Evolutionary conservation across 2,329 filamentous ascomycete species (phyloP), one percentile per base, ranked within the genome.

Genomic region (Aureobasidium zeae): DNA sequence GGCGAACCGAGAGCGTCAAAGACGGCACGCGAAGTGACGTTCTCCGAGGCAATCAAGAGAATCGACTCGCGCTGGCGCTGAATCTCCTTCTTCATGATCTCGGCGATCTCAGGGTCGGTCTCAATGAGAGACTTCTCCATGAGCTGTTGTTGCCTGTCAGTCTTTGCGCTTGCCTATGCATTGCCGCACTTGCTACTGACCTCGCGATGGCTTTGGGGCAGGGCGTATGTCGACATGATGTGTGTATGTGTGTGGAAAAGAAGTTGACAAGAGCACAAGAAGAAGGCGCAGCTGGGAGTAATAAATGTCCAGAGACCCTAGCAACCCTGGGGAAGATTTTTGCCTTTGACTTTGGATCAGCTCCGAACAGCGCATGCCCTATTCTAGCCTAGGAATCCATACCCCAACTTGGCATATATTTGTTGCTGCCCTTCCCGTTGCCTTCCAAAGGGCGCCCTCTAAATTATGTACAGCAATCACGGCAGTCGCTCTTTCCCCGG

Each of bases 31-130:
- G 91, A 98, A 47, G 91, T 98, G 70, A 98, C 88, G 75, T 98
- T 98, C 74, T 98, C 91, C 46, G 91, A 96, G 61, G 91, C 89
- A 60, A 98, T 98, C 64, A 98, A 81, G 62, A 96, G 86, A 69
- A 98, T 94, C 58, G 88, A 96, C 76, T 98, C 88, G 67, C 86
- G 82, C 74, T 98, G 91, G 63, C 91, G 86, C 77, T 94, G 80
- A 61, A 95, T 83, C 71, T 96, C 89, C 59, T 84, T 79, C 74
- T 86, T 83, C 88, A 98, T 96, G 69, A 98, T 94, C 71, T 83
- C 74, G 54, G 87, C 87, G 60, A 98, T 86, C 76, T 96, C 88
- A 46, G 86, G 83, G 67, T 98, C 91, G 46, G 83, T 81, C 57
- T 94, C 86, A 59, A 89, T 71, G 58, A 98, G 79, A 65, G 86